Evolutionary conservation across 108 stramenopile genomes (phyloP), one percentile per base, ranked within the genome.

Genomic region (Cyclostephanos tholiformis): DNA sequence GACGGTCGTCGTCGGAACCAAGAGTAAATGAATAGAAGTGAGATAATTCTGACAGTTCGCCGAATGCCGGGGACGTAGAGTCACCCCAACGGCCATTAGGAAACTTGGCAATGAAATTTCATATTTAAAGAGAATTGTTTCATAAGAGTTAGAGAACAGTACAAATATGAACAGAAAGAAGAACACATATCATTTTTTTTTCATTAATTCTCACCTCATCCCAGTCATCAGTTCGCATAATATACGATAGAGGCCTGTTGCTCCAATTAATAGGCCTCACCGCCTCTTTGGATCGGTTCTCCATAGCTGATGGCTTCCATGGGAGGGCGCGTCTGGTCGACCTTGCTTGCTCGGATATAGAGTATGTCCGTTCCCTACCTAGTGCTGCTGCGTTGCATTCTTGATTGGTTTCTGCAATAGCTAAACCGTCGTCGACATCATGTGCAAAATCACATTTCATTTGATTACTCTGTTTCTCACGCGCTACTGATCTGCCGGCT

Each of bases 201-300:
- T 26, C 35, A 29, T 19, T n/a, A 14, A 61, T 46, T 38, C 56
- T 63, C 48, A 76, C 75, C 84, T 97, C 97, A 74, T 97, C 97
- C 98, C 98, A 99, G 55, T 90, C 88, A 73, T 95, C 95, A 8
- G 98, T 99, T 39, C 98, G 77, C 82, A 89, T 84, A 17, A 98
- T 82, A 82, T 99, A 99, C 26, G 87, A 89, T 74, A 93, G 90
- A 6, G 97, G 98, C 13, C 98, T 88, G 71, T 99, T 99, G 22
- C 97, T 97, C 98, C 98, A 99, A 59, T 97, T 96, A 72, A 99
- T 99, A 20, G 98, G 98, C 62, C 98, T 91, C 55, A 96, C 94
- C 64, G 89, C 91, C 83, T 96, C 96, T 67, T 80, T 84, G 25
- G 80, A 67, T 36, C 97, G 72, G 44, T 78, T 74, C n/a, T 70